A percentile compares a stretch with the other conserved stretches of the same genome.
Conservation (phyloP, 306 rosid species). For the Citrullus mucosospermus region DNA sequence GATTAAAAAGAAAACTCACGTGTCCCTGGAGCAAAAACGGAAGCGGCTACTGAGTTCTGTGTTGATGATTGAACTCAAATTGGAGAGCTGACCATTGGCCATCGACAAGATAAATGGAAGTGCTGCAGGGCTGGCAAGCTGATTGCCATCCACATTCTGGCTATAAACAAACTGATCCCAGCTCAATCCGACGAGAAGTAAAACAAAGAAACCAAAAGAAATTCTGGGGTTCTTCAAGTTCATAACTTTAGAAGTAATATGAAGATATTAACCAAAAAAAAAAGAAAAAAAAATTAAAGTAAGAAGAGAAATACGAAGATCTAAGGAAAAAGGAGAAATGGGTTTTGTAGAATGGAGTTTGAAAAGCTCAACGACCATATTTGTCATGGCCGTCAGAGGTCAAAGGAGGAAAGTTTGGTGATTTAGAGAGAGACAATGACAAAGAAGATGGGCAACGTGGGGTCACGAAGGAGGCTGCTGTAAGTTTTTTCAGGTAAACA, state of each 20-base stretch:
- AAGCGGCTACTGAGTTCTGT: conserved; percentile 31
- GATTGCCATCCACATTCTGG: conserved; percentile 45
- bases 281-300: neutral
- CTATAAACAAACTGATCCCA: conserved; percentile 22
- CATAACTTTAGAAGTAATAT: neutral
- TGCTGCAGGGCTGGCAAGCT: conserved; percentile 45
- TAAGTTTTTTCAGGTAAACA: neutral
- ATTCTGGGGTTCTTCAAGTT: conserved; percentile 16
- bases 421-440: neutral
- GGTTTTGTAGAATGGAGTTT: neutral
- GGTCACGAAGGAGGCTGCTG: conserved; percentile 5
- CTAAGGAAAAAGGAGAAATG: neutral
- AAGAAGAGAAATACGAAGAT: neutral
- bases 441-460: conserved; percentile 3
- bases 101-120: conserved; percentile 54
- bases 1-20: conserved; percentile 32
- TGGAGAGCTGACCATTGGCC: conserved; percentile 43
- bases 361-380: neutral
- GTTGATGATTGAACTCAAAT: conserved; percentile 49
- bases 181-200: conserved; percentile 25
- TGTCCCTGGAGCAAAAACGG: conserved; percentile 65
- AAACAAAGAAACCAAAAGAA: neutral
- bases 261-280: neutral
- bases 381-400: neutral
- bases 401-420: neutral